Evolutionary conservation across 129 eudicot species (phyloP).

Genomic region (Rutidosis leptorrhynchoides): DNA sequence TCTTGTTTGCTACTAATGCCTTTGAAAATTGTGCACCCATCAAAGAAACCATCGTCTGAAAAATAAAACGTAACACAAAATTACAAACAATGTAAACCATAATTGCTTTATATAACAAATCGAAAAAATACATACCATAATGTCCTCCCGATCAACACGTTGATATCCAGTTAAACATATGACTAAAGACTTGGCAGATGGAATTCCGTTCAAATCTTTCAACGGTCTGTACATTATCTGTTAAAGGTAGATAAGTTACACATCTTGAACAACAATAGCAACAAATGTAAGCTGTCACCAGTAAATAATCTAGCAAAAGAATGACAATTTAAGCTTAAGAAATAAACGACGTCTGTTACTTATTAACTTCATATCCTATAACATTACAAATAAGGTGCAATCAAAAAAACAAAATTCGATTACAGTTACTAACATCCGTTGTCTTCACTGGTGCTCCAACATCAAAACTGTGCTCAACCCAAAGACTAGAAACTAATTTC

Average conservation of each 20-base stretch:
- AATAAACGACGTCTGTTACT: background rate
- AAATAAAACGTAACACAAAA: conserved; percentile 3
- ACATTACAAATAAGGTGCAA: background rate
- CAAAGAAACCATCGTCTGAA: conserved; percentile 71
- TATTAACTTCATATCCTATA: background rate
- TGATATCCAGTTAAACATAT: conserved; percentile 89
- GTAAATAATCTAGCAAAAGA: background rate
- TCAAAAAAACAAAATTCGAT: background rate
- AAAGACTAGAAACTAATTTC: conserved; percentile 49
- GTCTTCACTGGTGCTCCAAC: conserved; percentile 47
- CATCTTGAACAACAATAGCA: background rate
- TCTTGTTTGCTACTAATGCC: conserved; percentile 71
- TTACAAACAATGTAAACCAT: conserved; percentile 21
- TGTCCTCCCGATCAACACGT: conserved; percentile 77
- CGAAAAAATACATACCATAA: conserved; percentile 60
- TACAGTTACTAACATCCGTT: conserved; percentile 42
- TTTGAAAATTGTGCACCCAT: conserved; percentile 91
- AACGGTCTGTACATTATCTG: conserved; percentile 76
- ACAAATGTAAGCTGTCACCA: background rate
- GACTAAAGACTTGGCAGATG: conserved; percentile 64
- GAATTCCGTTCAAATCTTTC: conserved; percentile 72
- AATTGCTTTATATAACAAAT: background rate
- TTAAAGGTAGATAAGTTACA: background rate
- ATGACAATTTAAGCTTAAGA: background rate
- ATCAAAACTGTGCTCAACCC: conserved; percentile 79